A percentile compares a stretch with the other conserved stretches of the same genome.
These are phyloP conservation scores for Kernera saxatilis DNA, from an alignment of 345 rosid genomes.

Conservation along the genomic window DNA sequence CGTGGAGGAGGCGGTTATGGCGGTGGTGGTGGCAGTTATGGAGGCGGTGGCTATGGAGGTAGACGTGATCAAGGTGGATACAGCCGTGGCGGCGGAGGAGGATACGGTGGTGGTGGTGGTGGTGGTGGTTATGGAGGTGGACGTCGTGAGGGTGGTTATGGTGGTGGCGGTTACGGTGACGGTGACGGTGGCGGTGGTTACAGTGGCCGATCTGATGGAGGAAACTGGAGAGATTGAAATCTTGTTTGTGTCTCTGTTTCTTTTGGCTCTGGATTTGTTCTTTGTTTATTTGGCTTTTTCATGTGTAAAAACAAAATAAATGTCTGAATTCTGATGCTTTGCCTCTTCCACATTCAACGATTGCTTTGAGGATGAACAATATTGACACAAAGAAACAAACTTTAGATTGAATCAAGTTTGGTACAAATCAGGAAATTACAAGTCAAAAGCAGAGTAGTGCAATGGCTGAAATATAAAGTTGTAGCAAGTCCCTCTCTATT, in stretches of 20 bases:
- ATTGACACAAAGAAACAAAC: neutral
- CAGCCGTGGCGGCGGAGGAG: conserved; percentile 34
- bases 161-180: conserved; percentile 39
- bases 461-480: no score
- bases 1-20: conserved; percentile 34
- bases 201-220: conserved; percentile 44
- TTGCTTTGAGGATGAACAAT: neutral
- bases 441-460: neutral
- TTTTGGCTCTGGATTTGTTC: neutral
- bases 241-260: neutral
- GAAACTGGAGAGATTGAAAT: conserved; percentile 50
- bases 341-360: neutral
- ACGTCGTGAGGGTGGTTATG: conserved; percentile 39
- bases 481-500: no score
- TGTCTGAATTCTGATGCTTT: neutral
- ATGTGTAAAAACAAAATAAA: neutral
- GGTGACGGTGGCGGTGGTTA: conserved; percentile 53
- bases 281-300: neutral
- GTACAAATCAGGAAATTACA: neutral
- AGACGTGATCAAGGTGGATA: conserved; percentile 43
- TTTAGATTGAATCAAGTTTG: neutral
- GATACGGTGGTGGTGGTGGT: conserved; percentile 20
- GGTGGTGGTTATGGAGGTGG: conserved; percentile 19
- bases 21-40: neutral
- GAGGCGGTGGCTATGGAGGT: conserved; percentile 29